Evolutionary conservation across 192 early-diverging fungal genomes (phyloP).

Genomic region (Entomortierella beljakovae): DNA sequence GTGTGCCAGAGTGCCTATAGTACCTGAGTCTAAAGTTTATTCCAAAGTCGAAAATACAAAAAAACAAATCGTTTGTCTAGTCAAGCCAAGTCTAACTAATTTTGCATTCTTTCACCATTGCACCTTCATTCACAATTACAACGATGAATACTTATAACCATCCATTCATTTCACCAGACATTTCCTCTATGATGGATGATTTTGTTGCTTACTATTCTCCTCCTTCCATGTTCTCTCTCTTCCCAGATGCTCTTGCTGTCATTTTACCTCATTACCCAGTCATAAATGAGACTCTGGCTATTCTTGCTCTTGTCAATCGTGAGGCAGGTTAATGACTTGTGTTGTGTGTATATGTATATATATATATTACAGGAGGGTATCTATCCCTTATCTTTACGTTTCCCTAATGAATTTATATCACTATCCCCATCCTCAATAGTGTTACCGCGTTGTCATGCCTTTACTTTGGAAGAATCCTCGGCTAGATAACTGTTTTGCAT

Average conservation of each 20-base stretch:
- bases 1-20: too few relatives aligned
- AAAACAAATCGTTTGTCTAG: neutral
- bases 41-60: neutral
- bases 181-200: neutral
- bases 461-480: slow-evolving; percentile 22
- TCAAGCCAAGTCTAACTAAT: too few relatives aligned
- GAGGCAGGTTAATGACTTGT: slow-evolving; percentile 16
- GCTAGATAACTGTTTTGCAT: slow-evolving; percentile 32
- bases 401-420: neutral
- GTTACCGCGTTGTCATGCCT: slow-evolving; percentile 25
- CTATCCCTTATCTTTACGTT: neutral
- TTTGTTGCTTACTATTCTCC: neutral
- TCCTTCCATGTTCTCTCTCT: slow-evolving; percentile 43
- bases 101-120: neutral
- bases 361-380: neutral
- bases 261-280: slow-evolving; percentile 6
- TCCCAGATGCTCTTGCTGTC: slow-evolving; percentile 39
- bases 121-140: neutral
- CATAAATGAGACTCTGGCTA: slow-evolving; percentile 26
- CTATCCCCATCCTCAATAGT: slow-evolving; percentile 18
- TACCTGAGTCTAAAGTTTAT: too few relatives aligned
- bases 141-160: too few relatives aligned
- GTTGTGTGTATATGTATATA: too few relatives aligned
- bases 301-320: slow-evolving; percentile 36
- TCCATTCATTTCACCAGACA: too few relatives aligned